phyloP scores from a whole-genome alignment of 768 basidiomycete genomes.

The Gymnopilus junonius region DNA sequence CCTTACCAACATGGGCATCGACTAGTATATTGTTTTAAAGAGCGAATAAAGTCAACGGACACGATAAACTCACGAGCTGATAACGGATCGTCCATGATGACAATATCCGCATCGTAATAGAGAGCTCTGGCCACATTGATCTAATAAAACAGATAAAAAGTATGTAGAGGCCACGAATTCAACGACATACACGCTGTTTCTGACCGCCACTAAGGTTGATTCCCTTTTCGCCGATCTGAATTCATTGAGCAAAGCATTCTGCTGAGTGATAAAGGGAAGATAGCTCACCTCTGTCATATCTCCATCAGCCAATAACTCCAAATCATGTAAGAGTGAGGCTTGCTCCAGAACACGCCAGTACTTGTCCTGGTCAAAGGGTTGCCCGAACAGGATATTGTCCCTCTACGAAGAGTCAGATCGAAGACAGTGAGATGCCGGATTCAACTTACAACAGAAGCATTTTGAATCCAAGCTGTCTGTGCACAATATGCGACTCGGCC shows the following conservation, averaged over 20 bases:
- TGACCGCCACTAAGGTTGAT: slow-evolving; percentile 72
- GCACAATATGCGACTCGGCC: slow-evolving; percentile 72
- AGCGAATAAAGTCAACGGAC: background rate
- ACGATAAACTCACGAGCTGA: slow-evolving; percentile 51
- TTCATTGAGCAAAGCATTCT: background rate
- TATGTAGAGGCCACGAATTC: background rate
- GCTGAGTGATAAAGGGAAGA: background rate
- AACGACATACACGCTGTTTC: slow-evolving; percentile 51
- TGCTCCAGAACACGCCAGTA: slow-evolving; percentile 69
- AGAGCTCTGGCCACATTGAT: slow-evolving; percentile 75
- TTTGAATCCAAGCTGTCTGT: slow-evolving; percentile 81
- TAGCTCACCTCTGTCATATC: slow-evolving; percentile 72
- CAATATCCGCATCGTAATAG: slow-evolving; percentile 65
- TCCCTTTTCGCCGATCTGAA: slow-evolving; percentile 73
- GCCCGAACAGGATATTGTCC: slow-evolving; percentile 73
- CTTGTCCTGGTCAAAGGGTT: slow-evolving; percentile 60
- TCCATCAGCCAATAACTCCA: slow-evolving; percentile 68
- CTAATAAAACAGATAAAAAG: slow-evolving; percentile 24
- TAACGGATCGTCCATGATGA: slow-evolving; percentile 67
- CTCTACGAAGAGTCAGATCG: slow-evolving; percentile 37
- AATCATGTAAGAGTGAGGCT: slow-evolving; percentile 63
- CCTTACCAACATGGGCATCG: slow-evolving; percentile 76
- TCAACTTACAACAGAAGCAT: slow-evolving; percentile 55
- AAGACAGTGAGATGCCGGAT: background rate
- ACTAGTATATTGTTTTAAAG: slow-evolving; percentile 38